Conservation (phyloP, 208 protist genomes). For the Acanthamoeba lenticulata region DNA sequence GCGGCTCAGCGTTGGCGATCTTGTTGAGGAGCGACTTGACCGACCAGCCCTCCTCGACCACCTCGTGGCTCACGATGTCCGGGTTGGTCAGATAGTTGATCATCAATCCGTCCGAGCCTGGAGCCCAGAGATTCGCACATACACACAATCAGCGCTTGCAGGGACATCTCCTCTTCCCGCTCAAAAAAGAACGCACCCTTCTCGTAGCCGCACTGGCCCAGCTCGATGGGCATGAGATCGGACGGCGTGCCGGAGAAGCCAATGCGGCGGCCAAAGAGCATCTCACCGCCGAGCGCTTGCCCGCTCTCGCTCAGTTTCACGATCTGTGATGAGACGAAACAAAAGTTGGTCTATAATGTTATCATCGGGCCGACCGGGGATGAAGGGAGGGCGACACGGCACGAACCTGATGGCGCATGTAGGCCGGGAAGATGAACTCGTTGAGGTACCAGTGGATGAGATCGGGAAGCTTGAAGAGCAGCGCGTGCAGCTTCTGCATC, state of each 20-base stretch:
- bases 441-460: constrained; percentile 77
- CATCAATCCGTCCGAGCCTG: constrained; percentile 92
- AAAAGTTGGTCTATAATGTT: too few species aligned
- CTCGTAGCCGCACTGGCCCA: constrained; percentile 95
- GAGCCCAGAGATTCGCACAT: not conserved
- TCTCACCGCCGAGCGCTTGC: constrained; percentile 93
- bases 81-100: constrained; percentile 92
- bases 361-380: too few species aligned
- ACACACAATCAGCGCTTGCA: too few species aligned
- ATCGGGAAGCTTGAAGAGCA: constrained; percentile 75
- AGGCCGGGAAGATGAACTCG: constrained; percentile 83
- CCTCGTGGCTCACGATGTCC: constrained; percentile 82
- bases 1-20: constrained; percentile 88
- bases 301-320: constrained; percentile 95
- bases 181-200: constrained; percentile 79
- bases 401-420: constrained; percentile 78
- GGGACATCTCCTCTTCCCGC: too few species aligned
- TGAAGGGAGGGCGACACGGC: not conserved
- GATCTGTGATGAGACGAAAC: constrained; percentile 42
- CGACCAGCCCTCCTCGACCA: constrained; percentile 90
- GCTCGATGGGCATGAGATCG: constrained; percentile 93
- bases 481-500: constrained; percentile 82
- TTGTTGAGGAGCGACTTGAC: constrained; percentile 91
- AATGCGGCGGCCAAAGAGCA: constrained; percentile 93
- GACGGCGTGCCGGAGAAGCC: constrained; percentile 96